phyloP scores from a whole-genome alignment of 2,329 filamentous ascomycete genomes.

The Neobulgaria alba region DNA sequence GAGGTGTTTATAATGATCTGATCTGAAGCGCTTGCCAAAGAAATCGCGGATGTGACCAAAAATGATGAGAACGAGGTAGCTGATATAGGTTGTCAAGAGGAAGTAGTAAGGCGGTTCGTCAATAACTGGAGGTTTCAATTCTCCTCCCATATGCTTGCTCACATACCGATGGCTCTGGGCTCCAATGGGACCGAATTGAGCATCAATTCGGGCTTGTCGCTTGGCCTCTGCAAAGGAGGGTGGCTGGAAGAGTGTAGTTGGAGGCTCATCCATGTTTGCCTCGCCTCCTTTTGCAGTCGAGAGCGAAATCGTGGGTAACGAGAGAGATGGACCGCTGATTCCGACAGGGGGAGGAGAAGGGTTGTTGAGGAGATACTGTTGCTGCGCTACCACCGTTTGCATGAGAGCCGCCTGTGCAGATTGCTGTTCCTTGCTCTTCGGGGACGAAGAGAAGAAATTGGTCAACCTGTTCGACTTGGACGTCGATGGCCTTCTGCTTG shows the following conservation, averaged over 20 bases:
- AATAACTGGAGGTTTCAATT: conserved; percentile 75
- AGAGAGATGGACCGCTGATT: conserved; percentile 64
- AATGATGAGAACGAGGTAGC: conserved; percentile 90
- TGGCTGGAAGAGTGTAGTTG: conserved; percentile 79
- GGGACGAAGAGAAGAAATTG: conserved; percentile 74
- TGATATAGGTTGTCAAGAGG: conserved; percentile 95
- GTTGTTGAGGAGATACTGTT: conserved; percentile 40
- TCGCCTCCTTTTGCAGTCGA: conserved; percentile 77
- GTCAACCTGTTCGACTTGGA: conserved; percentile 69
- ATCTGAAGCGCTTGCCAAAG: conserved; percentile 91
- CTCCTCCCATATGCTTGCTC: conserved; percentile 75
- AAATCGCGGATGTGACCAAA: conserved; percentile 95
- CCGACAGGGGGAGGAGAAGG: conserved; percentile 48
- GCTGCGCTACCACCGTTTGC: conserved; percentile 51
- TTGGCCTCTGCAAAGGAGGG: conserved; percentile 76
- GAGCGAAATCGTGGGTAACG: conserved; percentile 83
- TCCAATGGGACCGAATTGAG: conserved; percentile 83
- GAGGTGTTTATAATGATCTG: conserved; percentile 74
- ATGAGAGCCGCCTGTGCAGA: conserved; percentile 60
- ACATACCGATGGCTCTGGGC: conserved; percentile 78
- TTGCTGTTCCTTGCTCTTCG: conserved; percentile 62
- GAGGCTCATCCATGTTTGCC: conserved; percentile 61
- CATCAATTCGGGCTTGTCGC: conserved; percentile 67
- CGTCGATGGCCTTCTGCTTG: conserved; percentile 46
- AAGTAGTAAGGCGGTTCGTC: conserved; percentile 97